These are phyloP conservation scores for Lasiosphaeria hispida DNA, from an alignment of 495 filamentous ascomycete species.

Conservation along the genomic window DNA sequence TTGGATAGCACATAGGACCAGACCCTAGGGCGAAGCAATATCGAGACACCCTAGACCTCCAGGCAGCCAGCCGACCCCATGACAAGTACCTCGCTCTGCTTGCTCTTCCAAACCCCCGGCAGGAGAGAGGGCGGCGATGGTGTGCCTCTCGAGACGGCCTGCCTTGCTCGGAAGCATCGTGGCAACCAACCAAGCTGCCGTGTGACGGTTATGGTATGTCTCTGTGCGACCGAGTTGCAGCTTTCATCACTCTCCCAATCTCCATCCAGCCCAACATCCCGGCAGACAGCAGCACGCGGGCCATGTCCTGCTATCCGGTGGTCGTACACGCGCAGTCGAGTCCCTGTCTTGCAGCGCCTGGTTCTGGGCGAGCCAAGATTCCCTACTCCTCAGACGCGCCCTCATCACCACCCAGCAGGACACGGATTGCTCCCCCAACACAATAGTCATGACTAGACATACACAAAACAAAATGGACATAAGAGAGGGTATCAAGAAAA, in stretches of 20 bases:
- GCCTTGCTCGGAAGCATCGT: conserved; percentile 26
- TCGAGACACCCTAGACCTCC: conserved; percentile 1
- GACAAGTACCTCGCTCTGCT: neutral
- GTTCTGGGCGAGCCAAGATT: neutral
- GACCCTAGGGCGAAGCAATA: neutral
- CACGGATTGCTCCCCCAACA: neutral
- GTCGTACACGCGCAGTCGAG: neutral
- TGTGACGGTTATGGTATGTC: conserved; percentile 15
- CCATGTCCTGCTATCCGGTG: conserved; percentile 3
- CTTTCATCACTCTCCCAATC: conserved; percentile 5
- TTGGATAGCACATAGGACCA: too few species aligned
- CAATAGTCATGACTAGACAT: too few species aligned
- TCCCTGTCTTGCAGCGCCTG: neutral
- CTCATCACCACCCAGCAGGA: neutral
- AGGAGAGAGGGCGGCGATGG: neutral
- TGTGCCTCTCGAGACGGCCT: conserved; percentile 15
- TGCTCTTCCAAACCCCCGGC: neutral
- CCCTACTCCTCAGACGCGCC: neutral
- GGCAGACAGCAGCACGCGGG: conserved; percentile 1
- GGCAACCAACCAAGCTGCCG: conserved; percentile 16
- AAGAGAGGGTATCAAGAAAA: neutral
- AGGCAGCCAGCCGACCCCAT: conserved; percentile 5
- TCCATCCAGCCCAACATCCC: neutral
- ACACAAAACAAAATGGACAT: neutral
- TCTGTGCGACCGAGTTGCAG: conserved; percentile 14